phyloP scores from a whole-genome alignment of 1,139 yeast species.

The Geotrichum histeridarum region DNA sequence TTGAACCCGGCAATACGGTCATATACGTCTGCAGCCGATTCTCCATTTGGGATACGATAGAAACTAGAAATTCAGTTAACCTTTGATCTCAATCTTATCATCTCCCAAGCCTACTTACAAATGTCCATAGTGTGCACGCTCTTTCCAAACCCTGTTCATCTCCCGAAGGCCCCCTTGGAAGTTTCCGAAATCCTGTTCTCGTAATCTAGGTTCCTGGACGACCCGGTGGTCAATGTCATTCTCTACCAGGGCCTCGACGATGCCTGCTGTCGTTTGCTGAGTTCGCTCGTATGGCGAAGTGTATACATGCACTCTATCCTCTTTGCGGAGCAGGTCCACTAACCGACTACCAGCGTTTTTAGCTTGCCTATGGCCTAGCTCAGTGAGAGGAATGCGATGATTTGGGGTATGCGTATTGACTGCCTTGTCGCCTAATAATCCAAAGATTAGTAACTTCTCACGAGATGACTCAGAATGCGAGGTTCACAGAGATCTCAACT shows the following conservation, averaged over 20 bases:
- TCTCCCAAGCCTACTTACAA: slow-evolving; percentile 37
- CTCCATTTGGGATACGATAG: slow-evolving; percentile 87
- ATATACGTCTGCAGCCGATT: slow-evolving; percentile 91
- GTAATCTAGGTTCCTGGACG: slow-evolving; percentile 79
- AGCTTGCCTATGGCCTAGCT: slow-evolving; percentile 59
- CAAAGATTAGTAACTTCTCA: neutral
- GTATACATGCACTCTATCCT: slow-evolving; percentile 55
- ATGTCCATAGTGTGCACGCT: slow-evolving; percentile 84
- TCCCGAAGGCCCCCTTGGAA: slow-evolving; percentile 70
- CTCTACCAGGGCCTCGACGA: slow-evolving; percentile 55
- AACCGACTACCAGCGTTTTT: slow-evolving; percentile 59
- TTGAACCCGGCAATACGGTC: slow-evolving; percentile 87
- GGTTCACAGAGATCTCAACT: slow-evolving; percentile 14
- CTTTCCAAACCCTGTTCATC: slow-evolving; percentile 74
- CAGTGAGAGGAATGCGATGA: slow-evolving; percentile 69
- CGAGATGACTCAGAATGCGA: neutral
- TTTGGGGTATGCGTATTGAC: slow-evolving; percentile 74
- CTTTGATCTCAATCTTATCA: no score
- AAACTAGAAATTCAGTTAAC: slow-evolving; percentile 37
- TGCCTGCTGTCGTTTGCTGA: slow-evolving; percentile 69
- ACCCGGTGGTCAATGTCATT: slow-evolving; percentile 45
- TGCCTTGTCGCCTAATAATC: slow-evolving; percentile 51
- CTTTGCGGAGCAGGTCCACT: slow-evolving; percentile 47
- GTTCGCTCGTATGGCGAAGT: slow-evolving; percentile 83
- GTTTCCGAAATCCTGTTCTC: slow-evolving; percentile 94